Evolutionary conservation across 208 protist species (phyloP).

Genomic region (Trypanosoma cruzi): DNA sequence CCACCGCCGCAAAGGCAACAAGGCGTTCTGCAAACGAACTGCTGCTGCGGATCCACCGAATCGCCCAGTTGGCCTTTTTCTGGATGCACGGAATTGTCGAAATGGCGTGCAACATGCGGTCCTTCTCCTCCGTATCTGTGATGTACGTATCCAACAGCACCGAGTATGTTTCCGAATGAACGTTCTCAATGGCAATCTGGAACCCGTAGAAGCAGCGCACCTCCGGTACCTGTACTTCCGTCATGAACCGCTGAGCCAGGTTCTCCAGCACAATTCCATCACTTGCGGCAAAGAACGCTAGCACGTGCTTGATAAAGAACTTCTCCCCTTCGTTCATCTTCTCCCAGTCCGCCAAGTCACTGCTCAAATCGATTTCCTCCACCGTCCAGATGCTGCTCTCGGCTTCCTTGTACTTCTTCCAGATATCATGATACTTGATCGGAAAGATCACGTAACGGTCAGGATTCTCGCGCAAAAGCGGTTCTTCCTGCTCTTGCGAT

Average conservation of each 20-base stretch:
- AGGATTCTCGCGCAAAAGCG: constrained; percentile 95
- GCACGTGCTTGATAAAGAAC: constrained; percentile 99
- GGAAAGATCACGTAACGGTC: constrained; percentile 98
- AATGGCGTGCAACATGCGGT: constrained; percentile 96
- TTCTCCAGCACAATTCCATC: constrained; percentile 99
- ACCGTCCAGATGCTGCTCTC: constrained; percentile 98
- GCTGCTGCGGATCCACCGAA: constrained; percentile 86
- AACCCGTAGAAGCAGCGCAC: constrained; percentile 99
- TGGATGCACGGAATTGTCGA: constrained; percentile 97
- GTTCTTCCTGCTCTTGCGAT: constrained; percentile 79
- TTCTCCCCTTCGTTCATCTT: constrained; percentile 95
- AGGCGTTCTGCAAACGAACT: constrained; percentile 96
- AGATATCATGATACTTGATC: constrained; percentile 97
- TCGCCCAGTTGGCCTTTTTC: constrained; percentile 98
- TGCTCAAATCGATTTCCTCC: constrained; percentile 98
- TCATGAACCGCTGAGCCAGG: constrained; percentile 96
- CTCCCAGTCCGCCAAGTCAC: constrained; percentile 96
- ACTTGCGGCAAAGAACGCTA: constrained; percentile 99
- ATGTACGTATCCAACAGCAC: constrained; percentile 98
- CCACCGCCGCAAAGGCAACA: constrained; percentile 98
- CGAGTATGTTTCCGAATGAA: constrained; percentile 97
- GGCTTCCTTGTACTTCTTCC: constrained; percentile 99
- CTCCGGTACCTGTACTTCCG: constrained; percentile 98
- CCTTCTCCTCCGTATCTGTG: constrained; percentile 92
- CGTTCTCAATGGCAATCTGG: constrained; percentile 99